Percentiles rank a stretch among this genome's conserved stretches.
These are phyloP conservation scores for Starmerella apis DNA, from an alignment of 805 yeast genomes.

Conservation along the genomic window DNA sequence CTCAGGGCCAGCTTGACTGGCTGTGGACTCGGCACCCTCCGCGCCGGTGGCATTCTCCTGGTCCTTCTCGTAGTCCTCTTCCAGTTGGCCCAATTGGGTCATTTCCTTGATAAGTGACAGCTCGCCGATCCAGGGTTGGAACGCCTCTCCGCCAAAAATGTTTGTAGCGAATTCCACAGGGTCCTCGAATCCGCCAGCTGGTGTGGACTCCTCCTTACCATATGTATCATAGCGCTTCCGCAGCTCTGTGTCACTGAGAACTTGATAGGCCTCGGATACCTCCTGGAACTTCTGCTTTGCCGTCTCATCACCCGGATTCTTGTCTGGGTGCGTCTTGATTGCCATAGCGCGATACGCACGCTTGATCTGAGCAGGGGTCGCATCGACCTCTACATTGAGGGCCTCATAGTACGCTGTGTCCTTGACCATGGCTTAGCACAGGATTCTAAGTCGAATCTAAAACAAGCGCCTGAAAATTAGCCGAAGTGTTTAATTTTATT, in stretches of 20 bases:
- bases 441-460: too few relatives aligned
- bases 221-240: slow-evolving; percentile 69
- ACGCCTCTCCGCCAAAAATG: slow-evolving; percentile 89
- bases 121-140: slow-evolving; percentile 80
- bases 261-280: slow-evolving; percentile 45
- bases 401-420: slow-evolving; percentile 83
- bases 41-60: not conserved
- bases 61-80: slow-evolving; percentile 33
- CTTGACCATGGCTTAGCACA: slow-evolving; percentile 49
- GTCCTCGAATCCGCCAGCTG: slow-evolving; percentile 64
- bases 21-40: not conserved
- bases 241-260: slow-evolving; percentile 60
- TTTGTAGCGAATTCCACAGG: slow-evolving; percentile 74
- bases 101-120: slow-evolving; percentile 66
- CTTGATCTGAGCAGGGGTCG: slow-evolving; percentile 73
- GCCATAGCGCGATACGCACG: slow-evolving; percentile 90
- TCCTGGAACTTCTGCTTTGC: slow-evolving; percentile 84
- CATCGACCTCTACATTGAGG: slow-evolving; percentile 56
- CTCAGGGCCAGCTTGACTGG: not conserved
- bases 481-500: too few relatives aligned
- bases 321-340: slow-evolving; percentile 85
- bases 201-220: slow-evolving; percentile 69
- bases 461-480: too few relatives aligned
- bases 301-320: slow-evolving; percentile 84
- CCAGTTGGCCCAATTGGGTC: slow-evolving; percentile 48